phyloP scores from a whole-genome alignment of 2,329 filamentous ascomycete genomes.

The Scopulariopsis brevicaulis region DNA sequence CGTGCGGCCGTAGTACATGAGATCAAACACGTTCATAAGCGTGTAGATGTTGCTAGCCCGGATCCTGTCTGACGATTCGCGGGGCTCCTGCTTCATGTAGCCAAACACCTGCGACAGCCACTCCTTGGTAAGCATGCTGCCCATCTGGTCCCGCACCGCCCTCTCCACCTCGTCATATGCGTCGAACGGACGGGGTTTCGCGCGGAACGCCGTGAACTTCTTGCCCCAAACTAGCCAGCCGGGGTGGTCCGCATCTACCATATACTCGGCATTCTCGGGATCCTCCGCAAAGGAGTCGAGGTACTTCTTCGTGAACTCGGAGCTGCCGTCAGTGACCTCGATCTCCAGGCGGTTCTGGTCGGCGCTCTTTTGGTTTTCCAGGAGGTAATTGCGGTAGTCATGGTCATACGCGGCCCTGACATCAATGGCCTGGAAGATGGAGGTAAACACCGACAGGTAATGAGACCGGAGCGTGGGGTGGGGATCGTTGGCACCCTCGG shows the following conservation, averaged over 20 bases:
- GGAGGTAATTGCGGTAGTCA: conserved; percentile 75
- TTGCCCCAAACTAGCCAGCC: conserved; percentile 97
- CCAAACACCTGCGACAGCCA: conserved; percentile 87
- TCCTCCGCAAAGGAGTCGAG: conserved; percentile 67
- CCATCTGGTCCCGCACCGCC: conserved; percentile 66
- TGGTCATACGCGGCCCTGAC: conserved; percentile 78
- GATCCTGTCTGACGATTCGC: conserved; percentile 79
- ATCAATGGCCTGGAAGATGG: conserved; percentile 75
- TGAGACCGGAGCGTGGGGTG: conserved; percentile 77
- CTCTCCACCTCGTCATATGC: conserved; percentile 73
- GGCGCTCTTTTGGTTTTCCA: conserved; percentile 61
- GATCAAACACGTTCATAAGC: conserved; percentile 79
- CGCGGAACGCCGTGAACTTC: conserved; percentile 67
- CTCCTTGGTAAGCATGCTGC: conserved; percentile 62
- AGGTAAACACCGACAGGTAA: conserved; percentile 68
- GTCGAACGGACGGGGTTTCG: conserved; percentile 56
- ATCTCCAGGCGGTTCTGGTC: conserved; percentile 62
- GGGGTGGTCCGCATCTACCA: conserved; percentile 82
- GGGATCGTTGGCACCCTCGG: conserved; percentile 73
- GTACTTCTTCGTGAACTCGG: conserved; percentile 68
- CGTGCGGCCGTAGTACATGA: conserved; percentile 73
- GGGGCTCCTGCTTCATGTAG: conserved; percentile 91
- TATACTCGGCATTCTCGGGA: conserved; percentile 60
- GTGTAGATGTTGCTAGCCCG: conserved; percentile 80
- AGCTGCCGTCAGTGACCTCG: conserved; percentile 60